Conservation (phyloP, 441 rosid genomes). For the Brassica hybrid region DNA sequence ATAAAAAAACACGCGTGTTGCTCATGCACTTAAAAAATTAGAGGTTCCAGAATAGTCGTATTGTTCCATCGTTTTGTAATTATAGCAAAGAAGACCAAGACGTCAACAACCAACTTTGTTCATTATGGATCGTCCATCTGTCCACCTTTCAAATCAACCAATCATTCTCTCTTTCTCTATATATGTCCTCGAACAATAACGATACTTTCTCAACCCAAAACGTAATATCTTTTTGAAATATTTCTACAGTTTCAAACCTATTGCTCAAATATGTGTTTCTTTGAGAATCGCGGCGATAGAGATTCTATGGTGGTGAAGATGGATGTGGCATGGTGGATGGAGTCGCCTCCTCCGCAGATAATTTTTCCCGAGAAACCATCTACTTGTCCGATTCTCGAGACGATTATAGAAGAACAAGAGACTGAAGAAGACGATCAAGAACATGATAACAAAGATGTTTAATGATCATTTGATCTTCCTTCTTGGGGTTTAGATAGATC, state of each 20-base stretch:
- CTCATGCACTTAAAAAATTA: neutral
- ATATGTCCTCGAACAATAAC: slow-evolving; percentile 12
- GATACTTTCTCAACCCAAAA: neutral
- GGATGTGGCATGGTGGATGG: slow-evolving; percentile 45
- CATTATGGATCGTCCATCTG: slow-evolving; percentile 40
- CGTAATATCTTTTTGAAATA: neutral
- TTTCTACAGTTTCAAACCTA: neutral
- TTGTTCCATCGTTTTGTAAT: slow-evolving; percentile 7
- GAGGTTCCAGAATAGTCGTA: slow-evolving; percentile 28
- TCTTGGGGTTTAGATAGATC: slow-evolving; percentile 19
- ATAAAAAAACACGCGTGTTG: slow-evolving; percentile 21
- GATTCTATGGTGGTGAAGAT: slow-evolving; percentile 19
- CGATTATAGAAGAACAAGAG: slow-evolving; percentile 43
- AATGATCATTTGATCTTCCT: slow-evolving; percentile 15
- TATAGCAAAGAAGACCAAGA: slow-evolving; percentile 35
- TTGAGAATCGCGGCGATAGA: slow-evolving; percentile 13
- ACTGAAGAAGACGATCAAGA: slow-evolving; percentile 39
- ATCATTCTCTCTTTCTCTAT: slow-evolving; percentile 16
- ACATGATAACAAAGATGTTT: slow-evolving; percentile 22
- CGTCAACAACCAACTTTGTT: slow-evolving; percentile 35
- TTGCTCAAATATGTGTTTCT: slow-evolving; percentile 29
- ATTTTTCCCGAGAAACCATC: slow-evolving; percentile 40
- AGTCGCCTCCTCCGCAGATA: slow-evolving; percentile 36
- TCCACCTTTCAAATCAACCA: slow-evolving; percentile 28
- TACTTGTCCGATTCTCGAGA: slow-evolving; percentile 38